Percentiles rank a stretch among this genome's conserved stretches.
Evolutionary conservation across 176 grass and related monocot species (phyloP).

Genomic region (Aegilops tauschii): DNA sequence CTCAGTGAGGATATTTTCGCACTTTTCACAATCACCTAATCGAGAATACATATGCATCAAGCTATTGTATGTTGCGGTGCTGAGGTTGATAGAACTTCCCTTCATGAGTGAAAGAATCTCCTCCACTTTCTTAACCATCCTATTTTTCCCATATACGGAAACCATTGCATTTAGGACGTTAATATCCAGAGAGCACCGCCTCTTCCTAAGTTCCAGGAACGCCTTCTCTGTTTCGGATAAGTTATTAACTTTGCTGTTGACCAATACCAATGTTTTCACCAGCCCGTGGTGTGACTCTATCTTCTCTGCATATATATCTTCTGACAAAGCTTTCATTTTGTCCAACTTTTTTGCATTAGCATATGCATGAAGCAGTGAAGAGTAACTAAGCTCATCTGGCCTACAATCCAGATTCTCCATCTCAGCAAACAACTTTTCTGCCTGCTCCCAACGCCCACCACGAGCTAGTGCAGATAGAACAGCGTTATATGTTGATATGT

Average conservation of each 20-base stretch:
- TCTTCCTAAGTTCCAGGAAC: constrained; percentile 58
- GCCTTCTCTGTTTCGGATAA: constrained; percentile 65
- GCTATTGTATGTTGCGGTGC: constrained; percentile 73
- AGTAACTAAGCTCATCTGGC: constrained; percentile 84
- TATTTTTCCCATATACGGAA: constrained; percentile 80
- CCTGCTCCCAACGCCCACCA: constrained; percentile 63
- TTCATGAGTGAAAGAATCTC: constrained; percentile 72
- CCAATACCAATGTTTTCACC: constrained; percentile 77
- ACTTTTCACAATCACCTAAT: constrained; percentile 71
- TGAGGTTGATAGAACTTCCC: constrained; percentile 59
- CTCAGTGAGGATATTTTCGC: constrained; percentile 72
- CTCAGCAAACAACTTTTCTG: constrained; percentile 73
- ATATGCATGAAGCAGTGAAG: constrained; percentile 91
- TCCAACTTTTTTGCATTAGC: constrained; percentile 68
- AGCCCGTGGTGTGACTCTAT: constrained; percentile 63
- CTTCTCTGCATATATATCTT: constrained; percentile 72
- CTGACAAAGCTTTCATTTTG: constrained; percentile 55
- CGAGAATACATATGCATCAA: constrained; percentile 93
- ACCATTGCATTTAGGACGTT: constrained; percentile 88
- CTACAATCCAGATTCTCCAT: constrained; percentile 74
- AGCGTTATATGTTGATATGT: constrained; percentile 81
- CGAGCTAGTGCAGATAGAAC: constrained; percentile 80
- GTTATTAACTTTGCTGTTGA: constrained; percentile 82
- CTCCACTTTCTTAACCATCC: constrained; percentile 75
- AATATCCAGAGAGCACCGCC: constrained; percentile 69